Evolutionary conservation across 495 filamentous ascomycete genomes (phyloP).

Genomic region (Annulohypoxylon moriforme): DNA sequence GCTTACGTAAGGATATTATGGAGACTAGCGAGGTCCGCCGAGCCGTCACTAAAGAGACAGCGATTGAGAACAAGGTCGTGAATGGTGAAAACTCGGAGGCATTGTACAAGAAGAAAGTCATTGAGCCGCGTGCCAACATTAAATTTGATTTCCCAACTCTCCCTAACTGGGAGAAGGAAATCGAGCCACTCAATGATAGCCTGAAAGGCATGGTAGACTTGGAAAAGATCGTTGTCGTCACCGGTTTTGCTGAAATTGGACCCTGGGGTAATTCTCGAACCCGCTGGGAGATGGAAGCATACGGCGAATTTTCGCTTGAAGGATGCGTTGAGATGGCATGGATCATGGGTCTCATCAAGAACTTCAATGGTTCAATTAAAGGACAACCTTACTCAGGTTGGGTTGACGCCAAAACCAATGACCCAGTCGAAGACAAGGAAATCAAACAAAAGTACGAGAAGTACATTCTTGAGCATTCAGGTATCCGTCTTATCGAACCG

Average conservation of each 20-base stretch:
- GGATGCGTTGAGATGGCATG: constrained; percentile 99
- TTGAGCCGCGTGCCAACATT: constrained; percentile 96
- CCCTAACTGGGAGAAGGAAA: constrained; percentile 89
- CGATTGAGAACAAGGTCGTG: constrained; percentile 96
- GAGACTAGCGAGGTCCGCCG: constrained; percentile 94
- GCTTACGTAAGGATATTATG: constrained; percentile 88
- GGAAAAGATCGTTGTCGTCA: constrained; percentile 96
- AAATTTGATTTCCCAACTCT: constrained; percentile 93
- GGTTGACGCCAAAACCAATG: constrained; percentile 93
- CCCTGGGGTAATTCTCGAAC: constrained; percentile 99
- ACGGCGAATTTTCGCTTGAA: constrained; percentile 95
- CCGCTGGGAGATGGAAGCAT: constrained; percentile 98
- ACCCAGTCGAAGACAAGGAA: constrained; percentile 98
- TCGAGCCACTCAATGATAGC: constrained; percentile 85
- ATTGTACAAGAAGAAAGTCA: constrained; percentile 91
- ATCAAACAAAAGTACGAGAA: constrained; percentile 97
- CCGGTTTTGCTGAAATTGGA: constrained; percentile 94
- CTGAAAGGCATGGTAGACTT: constrained; percentile 98
- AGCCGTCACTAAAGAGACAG: constrained; percentile 93
- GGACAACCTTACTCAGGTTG: constrained; percentile 96
- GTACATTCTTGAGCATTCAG: constrained; percentile 93
- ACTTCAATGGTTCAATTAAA: constrained; percentile 98
- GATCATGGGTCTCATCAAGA: constrained; percentile 99
- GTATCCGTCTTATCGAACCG: constrained; percentile 97
- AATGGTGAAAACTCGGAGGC: constrained; percentile 92